Base-by-base conservation (phyloP, 495 filamentous ascomycete species). In the Thermothielavioides terrestris region DNA sequence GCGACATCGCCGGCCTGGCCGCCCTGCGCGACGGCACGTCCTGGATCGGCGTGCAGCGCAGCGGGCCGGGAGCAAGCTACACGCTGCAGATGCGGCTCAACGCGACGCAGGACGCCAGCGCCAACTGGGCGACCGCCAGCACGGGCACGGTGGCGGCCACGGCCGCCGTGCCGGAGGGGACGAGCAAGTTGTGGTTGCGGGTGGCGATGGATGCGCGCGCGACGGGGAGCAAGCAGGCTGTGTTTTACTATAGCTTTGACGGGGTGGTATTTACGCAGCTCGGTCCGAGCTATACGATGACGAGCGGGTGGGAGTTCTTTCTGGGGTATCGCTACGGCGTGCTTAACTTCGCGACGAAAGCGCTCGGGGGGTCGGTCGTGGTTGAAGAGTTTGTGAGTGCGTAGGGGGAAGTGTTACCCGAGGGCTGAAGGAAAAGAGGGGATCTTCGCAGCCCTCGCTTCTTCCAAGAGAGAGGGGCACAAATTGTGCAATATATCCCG, bases 1-100 rank as follows among this genome's bases (percentile, higher is more conserved):
- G 78, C 21, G 77, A 80, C 53, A 63, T 69, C 14, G 62, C 67
- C 4, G 77, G 78, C 4, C 63, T 75, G 2, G 68, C 69, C 1
- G 50, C 72, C 6, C 74, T 80, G 55, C 68, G 77, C 0, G 74
- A 81, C 45, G 54, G 60, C 6, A 64, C 66, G 9, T 74, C 75
- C 4, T 82, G 68, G 27, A 74, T 82, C 26, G 77, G 74, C 0
- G 53, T 80, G 17, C 25, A 50, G 8, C 56, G 48, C 15, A 40
- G 52, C 26, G 55, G 55, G 11, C 32, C 32, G 17, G n/a, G n/a
- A n/a, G n/a, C n/a, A n/a, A n/a, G n/a, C n/a, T n/a, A n/a, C n/a
- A n/a, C n/a, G n/a, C n/a, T n/a, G n/a, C n/a, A n/a, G n/a, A n/a
- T n/a, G n/a, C n/a, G n/a, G n/a, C n/a, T n/a, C n/a, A n/a, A n/a